phyloP scores from a whole-genome alignment of 192 early-diverging fungal genomes.

The Linnemannia schmuckeri region DNA sequence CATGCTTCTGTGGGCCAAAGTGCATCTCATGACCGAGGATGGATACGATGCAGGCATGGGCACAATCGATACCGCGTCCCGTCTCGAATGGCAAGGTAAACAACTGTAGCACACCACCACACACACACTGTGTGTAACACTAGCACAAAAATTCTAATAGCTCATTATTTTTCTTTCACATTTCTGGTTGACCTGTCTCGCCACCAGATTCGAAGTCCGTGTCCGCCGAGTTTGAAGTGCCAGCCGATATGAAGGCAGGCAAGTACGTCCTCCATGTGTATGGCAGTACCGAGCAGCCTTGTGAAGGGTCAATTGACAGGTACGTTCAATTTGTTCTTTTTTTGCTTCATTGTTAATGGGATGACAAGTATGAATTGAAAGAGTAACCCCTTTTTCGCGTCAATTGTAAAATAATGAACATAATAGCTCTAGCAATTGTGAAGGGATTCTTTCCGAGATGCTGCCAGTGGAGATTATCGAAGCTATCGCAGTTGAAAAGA shows the following conservation, averaged over 20 bases:
- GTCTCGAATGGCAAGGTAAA: conserved; percentile 28
- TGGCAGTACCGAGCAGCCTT: conserved; percentile 38
- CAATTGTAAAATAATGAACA: neutral
- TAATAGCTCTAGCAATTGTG: conserved; percentile 16
- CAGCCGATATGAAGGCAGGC: conserved; percentile 13
- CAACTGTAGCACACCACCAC: neutral
- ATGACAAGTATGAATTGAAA: neutral
- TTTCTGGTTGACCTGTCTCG: conserved; percentile 14
- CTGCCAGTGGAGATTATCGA: conserved; percentile 24
- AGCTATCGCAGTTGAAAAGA: neutral
- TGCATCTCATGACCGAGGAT: conserved; percentile 37
- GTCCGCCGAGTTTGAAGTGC: conserved; percentile 15
- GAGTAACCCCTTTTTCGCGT: neutral
- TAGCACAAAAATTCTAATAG: no score
- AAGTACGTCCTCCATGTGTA: conserved; percentile 40
- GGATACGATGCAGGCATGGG: conserved; percentile 39
- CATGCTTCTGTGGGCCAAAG: conserved; percentile 34
- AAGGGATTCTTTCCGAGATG: conserved; percentile 36
- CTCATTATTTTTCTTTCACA: neutral
- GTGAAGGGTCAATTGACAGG: conserved; percentile 37
- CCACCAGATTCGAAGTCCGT: conserved; percentile 25
- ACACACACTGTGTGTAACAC: neutral
- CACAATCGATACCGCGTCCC: conserved; percentile 13
- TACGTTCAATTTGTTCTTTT: neutral
- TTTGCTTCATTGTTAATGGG: neutral